phyloP scores from a whole-genome alignment of 768 basidiomycete genomes.

The Mycena chlorophos region DNA sequence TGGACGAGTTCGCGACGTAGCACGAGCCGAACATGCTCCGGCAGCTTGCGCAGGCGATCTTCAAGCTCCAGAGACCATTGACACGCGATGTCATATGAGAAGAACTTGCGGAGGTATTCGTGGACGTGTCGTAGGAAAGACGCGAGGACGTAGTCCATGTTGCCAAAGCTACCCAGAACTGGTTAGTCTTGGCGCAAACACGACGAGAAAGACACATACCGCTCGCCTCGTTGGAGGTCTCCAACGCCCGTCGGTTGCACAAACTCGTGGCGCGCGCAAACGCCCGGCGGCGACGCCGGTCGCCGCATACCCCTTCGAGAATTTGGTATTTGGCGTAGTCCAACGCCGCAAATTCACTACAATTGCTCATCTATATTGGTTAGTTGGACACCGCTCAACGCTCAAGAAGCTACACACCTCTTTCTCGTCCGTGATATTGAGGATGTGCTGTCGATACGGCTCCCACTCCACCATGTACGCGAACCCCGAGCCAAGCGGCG shows the following conservation, averaged over 20 bases:
- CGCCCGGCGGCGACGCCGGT: neutral
- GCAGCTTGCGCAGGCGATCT: neutral
- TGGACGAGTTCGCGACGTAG: conserved; percentile 4
- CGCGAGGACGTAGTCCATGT: conserved; percentile 17
- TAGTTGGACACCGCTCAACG: neutral
- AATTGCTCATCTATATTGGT: conserved; percentile 22
- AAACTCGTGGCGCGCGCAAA: neutral
- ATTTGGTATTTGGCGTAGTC: neutral
- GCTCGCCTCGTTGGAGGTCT: neutral
- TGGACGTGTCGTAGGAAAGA: neutral
- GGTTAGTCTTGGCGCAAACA: neutral
- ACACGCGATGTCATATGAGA: conserved; percentile 27
- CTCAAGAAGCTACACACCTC: too few relatives aligned
- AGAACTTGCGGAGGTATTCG: neutral
- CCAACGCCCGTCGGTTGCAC: neutral
- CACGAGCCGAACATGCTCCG: neutral
- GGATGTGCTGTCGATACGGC: conserved; percentile 7
- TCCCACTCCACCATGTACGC: neutral
- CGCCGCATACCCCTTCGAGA: neutral
- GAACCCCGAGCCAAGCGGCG: neutral
- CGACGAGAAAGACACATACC: neutral
- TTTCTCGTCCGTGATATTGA: conserved; percentile 5
- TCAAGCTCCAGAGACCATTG: conserved; percentile 13
- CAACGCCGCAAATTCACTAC: neutral
- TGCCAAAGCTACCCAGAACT: conserved; percentile 6